Base-by-base conservation (phyloP, 2,329 filamentous ascomycete species). In the Fusarium camptoceras region DNA sequence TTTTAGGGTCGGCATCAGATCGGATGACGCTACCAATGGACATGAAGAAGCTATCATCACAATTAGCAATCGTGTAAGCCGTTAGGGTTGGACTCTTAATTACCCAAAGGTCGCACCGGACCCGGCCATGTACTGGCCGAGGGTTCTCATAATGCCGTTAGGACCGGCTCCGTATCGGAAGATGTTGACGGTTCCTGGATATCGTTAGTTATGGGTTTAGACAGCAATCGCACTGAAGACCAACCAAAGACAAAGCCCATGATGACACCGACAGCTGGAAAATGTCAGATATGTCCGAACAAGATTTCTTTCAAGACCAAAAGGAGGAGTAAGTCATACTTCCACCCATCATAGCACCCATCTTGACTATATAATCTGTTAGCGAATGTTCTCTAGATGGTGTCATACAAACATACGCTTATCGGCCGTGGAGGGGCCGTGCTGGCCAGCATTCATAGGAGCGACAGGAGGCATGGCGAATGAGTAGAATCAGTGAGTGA, bases 301-400 rank as follows among this genome's bases (percentile, higher is more conserved):
- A 34, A 14, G 7, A 11, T 31, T n/a, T 37, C 6, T 37, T 37
- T 34, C 43, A 46, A 50, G 11, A 37, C 7, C 15, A 24, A 16
- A 53, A 15, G 31, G 24, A n/a, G 46, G 39, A 55, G 54, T 55
- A 88, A 51, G 31, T 30, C 94, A 77, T 92, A 98, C 95, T 97
- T 80, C 94, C 93, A 75, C 96, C 96, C 94, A 98, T 98, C 91
- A 99, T 91, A 69, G 92, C 94, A 75, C 96, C 96, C 94, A 98
- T 98, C 86, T 97, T 98, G 47, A 81, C 79, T 81, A 46, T 30
- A 50, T 27, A 31, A 37, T 58, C 11, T 41, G 43, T 75, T 71
- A 77, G 65, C 71, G 64, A 64, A 61, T 60, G 24, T 44, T 55
- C 20, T 42, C 22, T 28, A 59, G 55, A 44, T 41, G 42, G 44